Evolutionary conservation across 345 rosid species (phyloP), one percentile per base, ranked within the genome.

Genomic region (Microthlaspi erraticum): DNA sequence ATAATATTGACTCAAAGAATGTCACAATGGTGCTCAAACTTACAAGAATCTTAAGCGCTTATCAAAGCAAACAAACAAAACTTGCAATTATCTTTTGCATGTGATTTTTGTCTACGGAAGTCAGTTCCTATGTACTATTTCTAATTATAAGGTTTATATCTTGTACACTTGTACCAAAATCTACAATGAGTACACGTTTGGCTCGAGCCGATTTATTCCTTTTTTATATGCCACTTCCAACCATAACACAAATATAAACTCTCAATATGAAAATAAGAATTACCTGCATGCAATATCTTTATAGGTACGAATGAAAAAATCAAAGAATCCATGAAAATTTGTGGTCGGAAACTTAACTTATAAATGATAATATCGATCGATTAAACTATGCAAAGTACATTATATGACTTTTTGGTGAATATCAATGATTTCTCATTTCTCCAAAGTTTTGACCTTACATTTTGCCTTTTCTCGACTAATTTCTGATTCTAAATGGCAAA

Each of bases 41-140:
- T 37, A 48, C 56, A 45, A 36, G n/a, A 56, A 20, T 58, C 31
- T 16, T 9, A 69, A 45, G 33, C 29, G 29, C 29, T 26, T 26
- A 26, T 26, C 29, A 26, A 26, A 26, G 4, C 29, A 26, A 26
- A 26, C 29, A 26, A 26, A 26, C 29, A 26, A 26, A 26, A 26
- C 29, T 26, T 26, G 4, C 29, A 26, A 26, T 26, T 26, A 26
- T 26, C 29, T 26, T 26, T 26, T 26, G 38, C 39, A 57, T 46
- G 57, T 20, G 72, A 37, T 18, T 43, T 60, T 48, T 60, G 43
- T 54, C 60, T 37, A 67, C 37, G 10, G 18, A 32, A 51, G 39
- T 54, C 10, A 59, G 3, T 49, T 26, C 59, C 10, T 66, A 45
- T n/a, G 38, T n/a, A 68, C 16, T 34, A 34, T 20, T 33, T 56